These are phyloP conservation scores for Globisporangium splendens DNA, from an alignment of 352 stramenopile genomes.

Conservation along the genomic window DNA sequence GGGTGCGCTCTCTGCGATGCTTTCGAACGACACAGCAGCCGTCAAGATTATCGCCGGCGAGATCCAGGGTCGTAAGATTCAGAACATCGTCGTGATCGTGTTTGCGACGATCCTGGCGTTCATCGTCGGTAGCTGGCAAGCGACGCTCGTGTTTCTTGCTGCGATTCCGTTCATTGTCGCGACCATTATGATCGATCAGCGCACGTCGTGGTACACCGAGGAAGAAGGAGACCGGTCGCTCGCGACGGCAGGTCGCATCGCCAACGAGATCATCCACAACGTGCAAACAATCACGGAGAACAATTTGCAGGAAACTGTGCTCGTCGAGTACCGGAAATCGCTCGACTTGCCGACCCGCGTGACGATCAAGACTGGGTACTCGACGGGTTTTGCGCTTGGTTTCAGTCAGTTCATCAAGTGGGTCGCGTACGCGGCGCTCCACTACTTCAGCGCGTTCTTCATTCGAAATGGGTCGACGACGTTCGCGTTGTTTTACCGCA, in stretches of 20 bases:
- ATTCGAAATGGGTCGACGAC: slow-evolving; percentile 1
- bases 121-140: slow-evolving; percentile 10
- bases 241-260: slow-evolving; percentile 15
- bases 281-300: slow-evolving; percentile 22
- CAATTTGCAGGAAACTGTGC: slow-evolving; percentile 10
- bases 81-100: slow-evolving; percentile 21
- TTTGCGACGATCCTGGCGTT: slow-evolving; percentile 13
- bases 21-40: slow-evolving; percentile 15
- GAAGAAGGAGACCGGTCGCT: slow-evolving; percentile 19
- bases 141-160: slow-evolving; percentile 4
- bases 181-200: slow-evolving; percentile 5
- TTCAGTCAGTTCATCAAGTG: slow-evolving; percentile 11
- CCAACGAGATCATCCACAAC: slow-evolving; percentile 25
- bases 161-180: slow-evolving; percentile 6
- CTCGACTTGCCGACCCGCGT: slow-evolving; percentile 8
- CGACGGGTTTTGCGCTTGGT: slow-evolving; percentile 2
- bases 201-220: slow-evolving; percentile 10
- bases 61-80: slow-evolving; percentile 20
- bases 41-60: slow-evolving; percentile 13
- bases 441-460: slow-evolving; percentile 12
- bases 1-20: slow-evolving; percentile 15
- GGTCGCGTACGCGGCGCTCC: slow-evolving; percentile 7
- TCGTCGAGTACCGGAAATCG: slow-evolving; percentile 7
- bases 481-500: slow-evolving; percentile 8
- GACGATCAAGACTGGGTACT: slow-evolving; percentile 10